Conservation (phyloP, 257 asterid genomes). For the Scutellaria minor region DNA sequence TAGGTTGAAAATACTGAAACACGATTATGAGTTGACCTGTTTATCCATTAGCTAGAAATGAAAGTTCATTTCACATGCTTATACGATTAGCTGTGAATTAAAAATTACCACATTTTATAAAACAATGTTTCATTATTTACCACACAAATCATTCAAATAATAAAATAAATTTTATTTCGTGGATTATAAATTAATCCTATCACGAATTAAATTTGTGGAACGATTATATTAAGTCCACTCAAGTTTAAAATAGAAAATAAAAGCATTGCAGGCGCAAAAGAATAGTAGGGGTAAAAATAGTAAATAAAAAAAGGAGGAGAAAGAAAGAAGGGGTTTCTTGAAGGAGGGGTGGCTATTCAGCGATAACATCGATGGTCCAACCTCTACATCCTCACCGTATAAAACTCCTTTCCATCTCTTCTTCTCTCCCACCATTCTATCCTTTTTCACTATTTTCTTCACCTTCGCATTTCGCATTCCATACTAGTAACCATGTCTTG, state of each 20-base stretch:
- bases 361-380: slow-evolving; percentile 41
- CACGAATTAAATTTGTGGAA: too few relatives aligned
- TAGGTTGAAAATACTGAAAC: too few relatives aligned
- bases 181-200: too few relatives aligned
- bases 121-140: too few relatives aligned
- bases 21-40: too few relatives aligned
- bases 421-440: background rate
- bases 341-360: slow-evolving; percentile 44
- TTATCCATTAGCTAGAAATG: too few relatives aligned
- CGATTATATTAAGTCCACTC: too few relatives aligned
- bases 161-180: too few relatives aligned
- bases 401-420: slow-evolving; percentile 11
- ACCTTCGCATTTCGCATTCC: background rate
- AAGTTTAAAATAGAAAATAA: background rate
- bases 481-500: slow-evolving; percentile 58
- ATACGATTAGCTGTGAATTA: too few relatives aligned
- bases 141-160: too few relatives aligned
- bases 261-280: background rate
- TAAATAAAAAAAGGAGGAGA: background rate
- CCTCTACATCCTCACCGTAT: background rate
- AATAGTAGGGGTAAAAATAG: slow-evolving; percentile 17
- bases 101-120: too few relatives aligned
- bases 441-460: background rate
- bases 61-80: too few relatives aligned
- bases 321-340: slow-evolving; percentile 41